These are phyloP conservation scores for Hagleromyces aurorensis DNA, from an alignment of 805 yeast genomes.

Conservation along the genomic window DNA sequence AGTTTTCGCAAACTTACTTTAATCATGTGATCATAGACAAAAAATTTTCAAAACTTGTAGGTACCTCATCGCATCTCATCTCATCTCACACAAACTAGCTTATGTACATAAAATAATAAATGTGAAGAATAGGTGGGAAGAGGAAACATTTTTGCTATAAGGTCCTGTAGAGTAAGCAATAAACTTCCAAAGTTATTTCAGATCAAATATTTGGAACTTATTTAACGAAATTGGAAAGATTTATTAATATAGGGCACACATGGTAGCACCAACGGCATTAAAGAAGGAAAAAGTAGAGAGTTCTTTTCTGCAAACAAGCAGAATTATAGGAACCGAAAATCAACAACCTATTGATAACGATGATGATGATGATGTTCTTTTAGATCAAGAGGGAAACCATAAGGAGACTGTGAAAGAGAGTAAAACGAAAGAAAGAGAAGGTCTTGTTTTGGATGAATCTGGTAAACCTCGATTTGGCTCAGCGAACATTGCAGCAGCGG, in stretches of 20 bases:
- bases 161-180: too few species aligned
- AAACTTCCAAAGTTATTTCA: too few species aligned
- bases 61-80: conserved; percentile 27
- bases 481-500: conserved; percentile 49
- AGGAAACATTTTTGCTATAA: too few species aligned
- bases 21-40: too few species aligned
- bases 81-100: conserved; percentile 30
- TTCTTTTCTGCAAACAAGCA: conserved; percentile 9
- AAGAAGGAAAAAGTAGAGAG: conserved; percentile 17
- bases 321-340: conserved; percentile 30
- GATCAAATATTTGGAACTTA: too few species aligned
- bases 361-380: conserved; percentile 34
- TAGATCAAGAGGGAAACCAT: conserved; percentile 27
- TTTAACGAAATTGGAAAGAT: too few species aligned
- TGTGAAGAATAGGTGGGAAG: too few species aligned
- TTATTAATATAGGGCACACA: conserved; percentile 12
- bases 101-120: too few species aligned
- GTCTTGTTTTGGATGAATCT: conserved; percentile 53
- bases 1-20: too few species aligned
- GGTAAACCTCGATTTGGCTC: conserved; percentile 84
- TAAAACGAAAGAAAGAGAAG: conserved; percentile 21
- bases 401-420: conserved; percentile 16
- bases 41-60: conserved; percentile 19
- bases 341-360: conserved; percentile 29
- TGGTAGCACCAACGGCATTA: conserved; percentile 43